A percentile compares a stretch with the other conserved stretches of the same genome.
Conservation (phyloP, 2,329 filamentous ascomycete genomes). For the Fusarium mangiferae region DNA sequence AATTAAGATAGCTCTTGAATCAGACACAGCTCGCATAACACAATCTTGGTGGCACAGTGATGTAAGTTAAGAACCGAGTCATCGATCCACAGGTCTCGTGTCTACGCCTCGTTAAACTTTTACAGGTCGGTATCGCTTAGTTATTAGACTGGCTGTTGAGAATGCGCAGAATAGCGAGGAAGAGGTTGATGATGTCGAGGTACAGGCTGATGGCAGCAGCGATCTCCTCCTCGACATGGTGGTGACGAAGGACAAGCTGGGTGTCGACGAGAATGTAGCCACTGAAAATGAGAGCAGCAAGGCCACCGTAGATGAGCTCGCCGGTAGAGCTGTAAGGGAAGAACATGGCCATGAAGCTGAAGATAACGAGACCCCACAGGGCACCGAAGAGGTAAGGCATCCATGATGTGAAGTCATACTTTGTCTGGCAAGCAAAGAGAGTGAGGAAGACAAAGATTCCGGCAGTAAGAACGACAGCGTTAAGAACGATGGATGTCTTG, state of each 20-base stretch:
- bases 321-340: constrained; percentile 83
- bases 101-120: not conserved
- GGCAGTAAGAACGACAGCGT: constrained; percentile 88
- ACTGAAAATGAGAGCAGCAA: constrained; percentile 88
- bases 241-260: constrained; percentile 92
- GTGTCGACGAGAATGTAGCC: constrained; percentile 97
- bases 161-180: constrained; percentile 94
- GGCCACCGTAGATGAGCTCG: constrained; percentile 86
- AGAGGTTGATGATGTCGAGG: constrained; percentile 95
- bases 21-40: not conserved
- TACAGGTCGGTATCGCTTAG: constrained; percentile 53
- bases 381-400: constrained; percentile 93
- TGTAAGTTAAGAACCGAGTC: not conserved
- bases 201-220: constrained; percentile 95
- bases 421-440: constrained; percentile 94
- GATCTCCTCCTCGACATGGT: constrained; percentile 98
- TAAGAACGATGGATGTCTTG: constrained; percentile 82
- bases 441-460: constrained; percentile 84
- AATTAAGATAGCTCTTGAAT: constrained; percentile 11
- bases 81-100: not conserved
- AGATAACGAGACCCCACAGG: constrained; percentile 90
- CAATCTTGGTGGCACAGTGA: constrained; percentile 6
- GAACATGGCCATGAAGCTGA: constrained; percentile 92
- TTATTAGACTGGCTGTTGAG: constrained; percentile 96
- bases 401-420: constrained; percentile 98